Conservation (phyloP, 257 asterid species). For the Nicotiana obtusifolia region DNA sequence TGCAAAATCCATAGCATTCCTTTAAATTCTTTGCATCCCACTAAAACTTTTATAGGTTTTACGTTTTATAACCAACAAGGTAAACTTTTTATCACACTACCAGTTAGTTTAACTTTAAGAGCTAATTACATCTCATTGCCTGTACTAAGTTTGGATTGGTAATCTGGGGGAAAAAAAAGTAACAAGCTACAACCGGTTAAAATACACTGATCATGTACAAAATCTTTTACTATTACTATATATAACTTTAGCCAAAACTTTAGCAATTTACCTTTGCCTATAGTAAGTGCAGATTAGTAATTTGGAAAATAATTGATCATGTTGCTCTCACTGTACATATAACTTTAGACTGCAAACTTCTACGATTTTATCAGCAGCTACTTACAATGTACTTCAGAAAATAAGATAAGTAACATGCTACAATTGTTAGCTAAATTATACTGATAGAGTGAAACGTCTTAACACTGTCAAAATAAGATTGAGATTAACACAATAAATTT, state of each 20-base stretch:
- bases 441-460: neutral
- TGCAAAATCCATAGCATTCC: conserved; percentile 13
- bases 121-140: neutral
- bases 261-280: neutral
- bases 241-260: neutral
- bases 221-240: neutral
- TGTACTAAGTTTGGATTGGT: neutral
- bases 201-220: neutral
- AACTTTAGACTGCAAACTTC: neutral
- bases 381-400: neutral
- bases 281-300: neutral
- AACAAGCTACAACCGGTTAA: neutral
- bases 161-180: neutral
- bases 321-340: neutral
- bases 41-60: neutral
- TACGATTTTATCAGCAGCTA: neutral
- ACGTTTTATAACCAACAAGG: neutral
- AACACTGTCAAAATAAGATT: neutral
- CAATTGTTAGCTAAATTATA: neutral
- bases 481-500: neutral
- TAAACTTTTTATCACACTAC: neutral
- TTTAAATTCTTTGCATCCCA: neutral
- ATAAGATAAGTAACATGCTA: neutral
- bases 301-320: neutral
- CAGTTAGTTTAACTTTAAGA: neutral